Evolutionary conservation across 2,329 filamentous ascomycete species (phyloP).

Genomic region (Sporothrix brasiliensis): DNA sequence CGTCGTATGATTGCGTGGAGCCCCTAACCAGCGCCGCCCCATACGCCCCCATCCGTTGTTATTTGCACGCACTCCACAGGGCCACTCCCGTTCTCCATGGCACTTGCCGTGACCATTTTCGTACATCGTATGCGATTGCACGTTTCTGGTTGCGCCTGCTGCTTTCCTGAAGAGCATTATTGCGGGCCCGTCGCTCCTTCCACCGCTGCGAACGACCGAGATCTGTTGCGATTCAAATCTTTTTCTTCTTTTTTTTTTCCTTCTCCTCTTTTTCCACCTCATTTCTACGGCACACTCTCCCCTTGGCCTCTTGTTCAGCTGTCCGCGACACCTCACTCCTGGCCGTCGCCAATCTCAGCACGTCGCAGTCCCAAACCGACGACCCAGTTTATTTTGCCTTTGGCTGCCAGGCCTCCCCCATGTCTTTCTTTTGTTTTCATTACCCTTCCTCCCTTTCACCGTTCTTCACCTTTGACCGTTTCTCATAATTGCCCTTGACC

Average conservation of each 20-base stretch:
- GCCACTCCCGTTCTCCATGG: slow-evolving; percentile 8
- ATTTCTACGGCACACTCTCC: background rate
- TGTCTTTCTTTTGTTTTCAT: slow-evolving; percentile 4
- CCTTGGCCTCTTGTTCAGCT: background rate
- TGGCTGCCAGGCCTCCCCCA: background rate
- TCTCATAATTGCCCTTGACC: background rate
- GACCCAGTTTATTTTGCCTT: background rate
- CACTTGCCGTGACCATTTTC: slow-evolving; percentile 10
- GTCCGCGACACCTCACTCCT: background rate
- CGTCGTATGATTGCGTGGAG: slow-evolving; percentile 24
- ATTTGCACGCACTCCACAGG: slow-evolving; percentile 2
- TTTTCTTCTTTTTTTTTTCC: background rate
- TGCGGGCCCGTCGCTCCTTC: slow-evolving; percentile 11
- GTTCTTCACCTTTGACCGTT: background rate
- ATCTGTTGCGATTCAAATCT: slow-evolving; percentile 4
- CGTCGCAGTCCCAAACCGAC: slow-evolving; percentile 8
- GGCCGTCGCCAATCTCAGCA: background rate
- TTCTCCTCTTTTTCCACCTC: background rate
- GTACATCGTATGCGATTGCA: slow-evolving; percentile 23
- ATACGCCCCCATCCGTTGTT: slow-evolving; percentile 18
- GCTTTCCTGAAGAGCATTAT: background rate
- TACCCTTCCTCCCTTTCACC: slow-evolving; percentile 8
- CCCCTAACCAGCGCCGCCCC: slow-evolving; percentile 22
- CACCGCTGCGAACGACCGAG: slow-evolving; percentile 19
- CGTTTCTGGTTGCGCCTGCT: slow-evolving; percentile 4